Base-by-base conservation (phyloP, 2,329 filamentous ascomycete genomes). In the Epichloe hybrida region DNA sequence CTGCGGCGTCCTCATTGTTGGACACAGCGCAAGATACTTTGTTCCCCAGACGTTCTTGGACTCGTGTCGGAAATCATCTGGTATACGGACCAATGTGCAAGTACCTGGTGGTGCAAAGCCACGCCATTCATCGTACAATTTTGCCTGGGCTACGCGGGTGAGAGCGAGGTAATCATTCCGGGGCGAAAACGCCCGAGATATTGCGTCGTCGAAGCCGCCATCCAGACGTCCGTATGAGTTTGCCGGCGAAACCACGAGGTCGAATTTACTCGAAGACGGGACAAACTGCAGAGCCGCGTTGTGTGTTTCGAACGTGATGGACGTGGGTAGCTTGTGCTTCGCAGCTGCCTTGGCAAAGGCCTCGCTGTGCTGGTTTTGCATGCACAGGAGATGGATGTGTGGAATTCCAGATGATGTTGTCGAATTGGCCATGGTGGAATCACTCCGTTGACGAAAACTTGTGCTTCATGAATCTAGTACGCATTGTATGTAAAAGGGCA, bases 221-320 rank as follows among this genome's bases (percentile, higher is more conserved):
- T 79, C 75, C 1, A 80, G 67, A 1, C 69, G 67, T 31, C 68
- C 75, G 57, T 76, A 78, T 1, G 73, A 76, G 56, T 78, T 78
- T 41, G 75, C 73, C 0, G 75, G 75, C 1, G 75, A 78, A 21
- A 77, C 73, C 41, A 78, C 62, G 12, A 71, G 63, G 57, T 77
- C 70, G 57, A 75, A 76, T 34, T 61, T 61, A 8, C 66, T 58
- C 0, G 53, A 48, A 0, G 57, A 11, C 0, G 69, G 62, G 3
- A 77, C 57, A 2, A 61, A 56, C 9, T 64, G 60, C 5, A 79
- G 66, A 6, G 61, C 59, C 42, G 59, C 63, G 52, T 71, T 58
- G 56, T 71, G 69, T 27, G 72, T 55, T 5, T 66, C 64, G 49
- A 70, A 56, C 8, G 55, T 50, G 9, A 65, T 49, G 2, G 59